These are phyloP conservation scores for Arabidopsis thaliana DNA, from an alignment of 345 rosid genomes.

Conservation along the genomic window TAIR10.1 NC_003070.9:7530501-7531000, in stretches of 20 bases:
- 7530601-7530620: neutral
- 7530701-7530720: neutral
- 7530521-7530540: neutral
- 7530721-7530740: neutral
- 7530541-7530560: too few species aligned
- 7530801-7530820: neutral
- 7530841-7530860: slow-evolving; percentile 36
- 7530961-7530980: slow-evolving; percentile 16
- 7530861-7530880: slow-evolving; percentile 35
- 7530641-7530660: neutral
- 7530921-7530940: slow-evolving; percentile 48
- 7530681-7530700: neutral
- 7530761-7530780: slow-evolving; percentile 11
- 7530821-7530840: slow-evolving; percentile 54
- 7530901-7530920: slow-evolving; percentile 34
- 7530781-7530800: neutral
- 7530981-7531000: slow-evolving; percentile 21
- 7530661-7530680: neutral
- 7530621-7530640: neutral
- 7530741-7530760: neutral
- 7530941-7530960: slow-evolving; percentile 52
- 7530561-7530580: neutral
- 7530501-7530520: neutral
- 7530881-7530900: slow-evolving; percentile 42
- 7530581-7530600: neutral